Percentiles rank a stretch among this genome's conserved stretches.
phyloP scores from a whole-genome alignment of 2,329 filamentous ascomycete species.

The Aureobasidium sp. region DNA sequence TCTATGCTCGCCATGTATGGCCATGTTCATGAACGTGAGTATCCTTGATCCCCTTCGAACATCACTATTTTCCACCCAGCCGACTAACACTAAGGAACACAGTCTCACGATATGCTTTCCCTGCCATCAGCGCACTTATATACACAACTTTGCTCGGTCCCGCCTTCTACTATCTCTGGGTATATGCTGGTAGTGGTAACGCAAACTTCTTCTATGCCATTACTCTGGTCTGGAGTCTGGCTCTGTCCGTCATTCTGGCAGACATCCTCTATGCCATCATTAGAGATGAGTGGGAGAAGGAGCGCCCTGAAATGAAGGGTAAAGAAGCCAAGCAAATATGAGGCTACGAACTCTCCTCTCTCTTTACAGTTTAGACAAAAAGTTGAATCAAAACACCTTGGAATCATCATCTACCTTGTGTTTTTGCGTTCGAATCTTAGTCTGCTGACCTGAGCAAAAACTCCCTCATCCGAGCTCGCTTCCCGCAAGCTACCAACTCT shows the following conservation, averaged over 20 bases:
- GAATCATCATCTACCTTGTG: too few relatives aligned
- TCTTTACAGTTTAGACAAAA: too few relatives aligned
- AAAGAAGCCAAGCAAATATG: constrained; percentile 81
- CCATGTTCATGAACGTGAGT: constrained; percentile 78
- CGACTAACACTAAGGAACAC: not conserved
- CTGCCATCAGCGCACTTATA: constrained; percentile 72
- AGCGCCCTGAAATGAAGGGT: constrained; percentile 81
- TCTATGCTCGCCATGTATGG: constrained; percentile 76
- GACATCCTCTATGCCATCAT: constrained; percentile 84
- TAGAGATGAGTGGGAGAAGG: constrained; percentile 88
- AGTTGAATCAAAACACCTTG: too few relatives aligned
- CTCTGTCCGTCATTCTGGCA: constrained; percentile 76
- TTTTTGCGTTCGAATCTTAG: too few relatives aligned
- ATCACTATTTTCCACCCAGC: too few relatives aligned
- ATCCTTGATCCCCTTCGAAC: not conserved
- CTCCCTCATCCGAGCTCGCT: too few relatives aligned
- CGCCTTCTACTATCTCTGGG: constrained; percentile 95
- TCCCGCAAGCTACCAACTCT: too few relatives aligned
- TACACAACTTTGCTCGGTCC: constrained; percentile 87
- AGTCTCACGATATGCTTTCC: constrained; percentile 91
- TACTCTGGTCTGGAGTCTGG: constrained; percentile 94
- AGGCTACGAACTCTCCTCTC: not conserved
- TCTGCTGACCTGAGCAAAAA: too few relatives aligned
- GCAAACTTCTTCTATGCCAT: constrained; percentile 99
- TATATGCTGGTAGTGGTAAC: constrained; percentile 95